Evolutionary conservation across 164 flowering plant genomes (phyloP), one percentile per base, ranked within the genome.

Genomic region (Vitis rupestris): DNA sequence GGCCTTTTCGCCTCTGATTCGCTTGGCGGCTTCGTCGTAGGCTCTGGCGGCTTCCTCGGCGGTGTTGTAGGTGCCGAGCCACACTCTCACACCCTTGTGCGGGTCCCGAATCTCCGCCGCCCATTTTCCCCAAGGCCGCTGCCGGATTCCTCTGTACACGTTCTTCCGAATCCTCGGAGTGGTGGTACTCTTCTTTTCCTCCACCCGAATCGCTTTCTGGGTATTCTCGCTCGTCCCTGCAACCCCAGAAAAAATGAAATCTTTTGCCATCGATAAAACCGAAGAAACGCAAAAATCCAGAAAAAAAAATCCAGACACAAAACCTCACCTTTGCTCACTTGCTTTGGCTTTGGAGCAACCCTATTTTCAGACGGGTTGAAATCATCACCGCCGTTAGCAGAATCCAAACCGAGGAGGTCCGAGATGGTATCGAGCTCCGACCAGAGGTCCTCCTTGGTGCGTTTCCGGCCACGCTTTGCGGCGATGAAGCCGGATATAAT

Each of bases 101-200:
- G 95, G 92, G 69, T 90, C 95, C 4, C 95, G 83, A 23, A 90
- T 90, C 76, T 90, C 95, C 1, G 92, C 91, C 13, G 90, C 92
- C 92, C 92, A 87, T 70, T 86, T 86, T 7, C 90, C 90, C 90
- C 90, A 86, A 31, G 90, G 90, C 77, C 92, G 73, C 72, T 82
- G 86, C 76, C 95, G 65, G 49, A 90, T 88, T 3, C 95, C 95
- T 74, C 92, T 82, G 81, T 85, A 90, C 12, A 75, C 63, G 73
- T 80, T 88, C 84, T 88, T 90, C 57, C 89, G 74, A 16, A 59
- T 53, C 44, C 74, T 66, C 72, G 58, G 70, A 58, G 30, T 53
- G 53, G 29, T 65, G 19, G 30, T 55, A 37, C 15, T 56, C 60
- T 69, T 54, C 61, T 71, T 63, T 10, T 71, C 65, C 8, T 50